phyloP scores from a whole-genome alignment of 768 basidiomycete genomes.

The Tulasnella sp. region DNA sequence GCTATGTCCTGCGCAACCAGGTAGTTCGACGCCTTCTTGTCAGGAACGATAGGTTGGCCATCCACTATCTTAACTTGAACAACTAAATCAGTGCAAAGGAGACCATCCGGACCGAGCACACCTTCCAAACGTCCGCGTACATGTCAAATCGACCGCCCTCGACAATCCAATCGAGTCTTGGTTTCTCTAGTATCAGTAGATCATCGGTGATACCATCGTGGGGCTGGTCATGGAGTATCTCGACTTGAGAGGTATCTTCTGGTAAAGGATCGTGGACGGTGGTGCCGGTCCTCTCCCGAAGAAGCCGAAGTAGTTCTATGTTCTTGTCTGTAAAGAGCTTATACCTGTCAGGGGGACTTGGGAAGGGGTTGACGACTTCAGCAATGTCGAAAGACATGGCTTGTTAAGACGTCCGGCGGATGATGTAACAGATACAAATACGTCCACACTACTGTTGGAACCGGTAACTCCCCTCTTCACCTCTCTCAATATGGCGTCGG shows the following conservation, averaged over 20 bases:
- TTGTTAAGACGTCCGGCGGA: too few relatives aligned
- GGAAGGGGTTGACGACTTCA: slow-evolving; percentile 53
- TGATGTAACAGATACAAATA: too few relatives aligned
- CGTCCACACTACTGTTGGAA: too few relatives aligned
- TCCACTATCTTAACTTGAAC: background rate
- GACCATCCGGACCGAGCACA: slow-evolving; percentile 35
- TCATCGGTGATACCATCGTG: slow-evolving; percentile 51
- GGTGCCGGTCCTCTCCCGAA: slow-evolving; percentile 37
- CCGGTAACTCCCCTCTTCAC: too few relatives aligned
- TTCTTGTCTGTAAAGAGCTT: slow-evolving; percentile 64
- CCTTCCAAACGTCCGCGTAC: slow-evolving; percentile 86
- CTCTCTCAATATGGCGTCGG: too few relatives aligned
- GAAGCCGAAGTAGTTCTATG: slow-evolving; percentile 49
- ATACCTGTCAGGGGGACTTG: slow-evolving; percentile 79
- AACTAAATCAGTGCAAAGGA: background rate
- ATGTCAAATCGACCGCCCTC: slow-evolving; percentile 72
- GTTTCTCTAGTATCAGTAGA: slow-evolving; percentile 64
- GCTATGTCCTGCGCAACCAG: too few relatives aligned
- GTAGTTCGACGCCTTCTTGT: background rate
- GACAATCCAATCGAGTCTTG: slow-evolving; percentile 80
- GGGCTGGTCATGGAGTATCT: slow-evolving; percentile 52
- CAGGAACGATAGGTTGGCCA: background rate
- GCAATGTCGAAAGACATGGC: background rate
- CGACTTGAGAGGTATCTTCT: slow-evolving; percentile 40
- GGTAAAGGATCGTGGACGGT: slow-evolving; percentile 27